These are phyloP conservation scores for Cryptosporidium bovis DNA, from an alignment of 169 alveolate species.

Conservation along the genomic window DNA sequence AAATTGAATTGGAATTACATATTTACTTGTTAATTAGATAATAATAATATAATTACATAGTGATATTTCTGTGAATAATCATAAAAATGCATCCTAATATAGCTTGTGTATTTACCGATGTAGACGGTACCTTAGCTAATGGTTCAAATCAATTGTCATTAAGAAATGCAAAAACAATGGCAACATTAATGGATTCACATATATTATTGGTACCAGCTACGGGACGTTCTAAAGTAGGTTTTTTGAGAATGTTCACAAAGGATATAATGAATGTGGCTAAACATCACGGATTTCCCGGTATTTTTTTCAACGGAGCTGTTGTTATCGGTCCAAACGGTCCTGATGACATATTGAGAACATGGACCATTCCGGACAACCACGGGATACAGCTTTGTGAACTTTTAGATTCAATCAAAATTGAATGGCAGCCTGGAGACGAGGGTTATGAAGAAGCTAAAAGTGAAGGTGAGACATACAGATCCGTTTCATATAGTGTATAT, in stretches of 20 bases:
- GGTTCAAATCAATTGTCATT: constrained; percentile 32
- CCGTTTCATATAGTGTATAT: constrained; percentile 67
- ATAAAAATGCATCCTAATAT: constrained; percentile 20
- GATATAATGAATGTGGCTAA: constrained; percentile 67
- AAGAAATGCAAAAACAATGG: constrained; percentile 43
- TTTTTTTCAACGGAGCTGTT: constrained; percentile 69
- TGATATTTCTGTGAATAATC: too few species aligned
- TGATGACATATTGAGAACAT: constrained; percentile 34
- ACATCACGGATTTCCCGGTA: constrained; percentile 71
- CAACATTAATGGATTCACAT: constrained; percentile 55
- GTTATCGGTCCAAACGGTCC: constrained; percentile 67
- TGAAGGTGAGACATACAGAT: constrained; percentile 39
- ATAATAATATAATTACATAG: too few species aligned
- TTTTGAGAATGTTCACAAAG: constrained; percentile 46
- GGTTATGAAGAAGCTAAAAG: constrained; percentile 62
- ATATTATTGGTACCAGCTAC: constrained; percentile 66
- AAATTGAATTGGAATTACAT: too few species aligned
- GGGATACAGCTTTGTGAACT: constrained; percentile 41
- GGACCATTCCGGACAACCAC: constrained; percentile 68
- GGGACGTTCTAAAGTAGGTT: constrained; percentile 66
- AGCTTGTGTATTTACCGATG: constrained; percentile 66
- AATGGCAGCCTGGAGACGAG: constrained; percentile 71
- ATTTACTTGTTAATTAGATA: too few species aligned
- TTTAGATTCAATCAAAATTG: constrained; percentile 57
- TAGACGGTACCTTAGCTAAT: constrained; percentile 69